phyloP scores from a whole-genome alignment of 2,329 filamentous ascomycete species.

The Colletotrichum falcatum region DNA sequence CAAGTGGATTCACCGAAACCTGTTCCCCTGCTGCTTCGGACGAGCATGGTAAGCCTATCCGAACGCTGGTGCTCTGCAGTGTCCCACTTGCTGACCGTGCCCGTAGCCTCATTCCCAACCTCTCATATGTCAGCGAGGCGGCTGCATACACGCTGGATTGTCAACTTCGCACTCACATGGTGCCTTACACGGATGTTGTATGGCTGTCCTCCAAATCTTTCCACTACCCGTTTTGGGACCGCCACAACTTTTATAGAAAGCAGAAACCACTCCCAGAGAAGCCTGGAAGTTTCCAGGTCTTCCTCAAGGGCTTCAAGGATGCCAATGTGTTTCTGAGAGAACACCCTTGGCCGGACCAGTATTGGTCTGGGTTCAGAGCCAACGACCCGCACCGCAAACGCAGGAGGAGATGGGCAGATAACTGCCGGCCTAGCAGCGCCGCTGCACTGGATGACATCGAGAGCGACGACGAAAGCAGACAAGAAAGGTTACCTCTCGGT shows the following conservation, averaged over 20 bases:
- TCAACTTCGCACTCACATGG: constrained; percentile 89
- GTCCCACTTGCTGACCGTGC: constrained; percentile 20
- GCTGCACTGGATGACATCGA: constrained; percentile 57
- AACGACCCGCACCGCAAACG: constrained; percentile 75
- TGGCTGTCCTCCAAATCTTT: constrained; percentile 96
- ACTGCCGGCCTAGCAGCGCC: constrained; percentile 39
- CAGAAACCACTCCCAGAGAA: constrained; percentile 90
- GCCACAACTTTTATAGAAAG: constrained; percentile 87
- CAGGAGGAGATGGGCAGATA: constrained; percentile 62
- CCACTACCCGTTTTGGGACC: constrained; percentile 98
- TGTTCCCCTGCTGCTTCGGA: constrained; percentile 98
- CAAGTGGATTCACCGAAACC: constrained; percentile 98
- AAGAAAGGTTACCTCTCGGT: constrained; percentile 53
- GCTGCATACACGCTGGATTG: constrained; percentile 95
- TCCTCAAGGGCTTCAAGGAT: constrained; percentile 96
- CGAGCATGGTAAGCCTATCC: constrained; percentile 75
- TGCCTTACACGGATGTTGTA: constrained; percentile 96
- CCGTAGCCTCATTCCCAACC: constrained; percentile 86
- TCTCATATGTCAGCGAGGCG: constrained; percentile 97
- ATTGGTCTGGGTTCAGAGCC: constrained; percentile 76
- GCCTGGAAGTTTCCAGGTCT: constrained; percentile 96
- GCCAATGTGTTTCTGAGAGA: constrained; percentile 95
- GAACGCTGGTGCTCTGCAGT: neutral
- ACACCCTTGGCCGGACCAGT: constrained; percentile 96
- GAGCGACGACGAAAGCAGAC: constrained; percentile 61